Base-by-base conservation (phyloP, 2,329 filamentous ascomycete species). In the Claviceps sp. region DNA sequence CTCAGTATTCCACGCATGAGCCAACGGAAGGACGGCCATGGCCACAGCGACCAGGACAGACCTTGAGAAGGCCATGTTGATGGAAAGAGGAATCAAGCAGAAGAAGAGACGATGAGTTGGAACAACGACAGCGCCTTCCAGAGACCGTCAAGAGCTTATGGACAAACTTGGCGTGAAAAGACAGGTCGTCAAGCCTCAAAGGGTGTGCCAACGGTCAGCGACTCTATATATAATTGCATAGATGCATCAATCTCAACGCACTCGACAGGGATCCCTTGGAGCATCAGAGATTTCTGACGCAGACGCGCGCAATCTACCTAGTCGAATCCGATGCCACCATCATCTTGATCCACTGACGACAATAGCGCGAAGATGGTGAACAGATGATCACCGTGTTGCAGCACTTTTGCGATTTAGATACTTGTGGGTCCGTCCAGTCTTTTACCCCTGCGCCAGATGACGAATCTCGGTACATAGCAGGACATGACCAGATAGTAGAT, bases 1-100 rank as follows among this genome's bases (percentile, higher is more conserved):
- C 54, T 73, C 65, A 45, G 68, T 58, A 57, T 72, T 69, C 64
- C 65, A 69, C 44, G 72, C 73, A 20, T 65, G 62, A 44, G 44
- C 39, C 47, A 48, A 60, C 34, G 40, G 59, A 68, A 68, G 45
- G 49, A 49, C 60, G 11, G 39, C 58, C 67, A 69, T 66, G 67
- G 66, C 67, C 57, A 58, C 66, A n/a, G 29, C 17, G 45, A 65
- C 64, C 63, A 66, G 62, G 60, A 53, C 42, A 20, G 45, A 51
- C 52, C 45, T 39, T 29, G 26, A 14, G 6, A 34, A n/a, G 20
- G 47, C 22, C 45, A 49, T 49, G 58, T 58, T 62, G 4, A 9
- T 34, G 22, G 14, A 13, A 42, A 26, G 14, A 7, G 29, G 5
- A 22, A 47, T 22, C 29, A 3, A 17, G n/a, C 37, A 26, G 22